phyloP scores from a whole-genome alignment of 192 early-diverging fungal genomes.

The Coemansia aciculifera region DNA sequence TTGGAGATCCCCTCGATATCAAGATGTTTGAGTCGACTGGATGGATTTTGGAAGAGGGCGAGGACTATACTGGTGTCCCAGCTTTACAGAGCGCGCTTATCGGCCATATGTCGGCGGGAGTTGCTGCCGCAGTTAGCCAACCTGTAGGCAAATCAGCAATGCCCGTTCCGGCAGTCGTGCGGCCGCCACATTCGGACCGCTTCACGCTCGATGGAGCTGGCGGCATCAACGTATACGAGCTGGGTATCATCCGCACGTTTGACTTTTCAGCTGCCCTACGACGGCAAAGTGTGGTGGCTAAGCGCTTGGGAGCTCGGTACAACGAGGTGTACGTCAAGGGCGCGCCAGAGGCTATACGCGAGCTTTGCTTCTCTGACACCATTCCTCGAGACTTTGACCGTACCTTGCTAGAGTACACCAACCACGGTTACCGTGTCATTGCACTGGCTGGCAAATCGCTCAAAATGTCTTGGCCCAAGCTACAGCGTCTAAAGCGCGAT shows the following conservation, averaged over 20 bases:
- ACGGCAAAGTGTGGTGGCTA: conserved; percentile 91
- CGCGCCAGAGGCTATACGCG: conserved; percentile 92
- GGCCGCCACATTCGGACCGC: conserved; percentile 73
- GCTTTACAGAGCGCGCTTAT: neutral
- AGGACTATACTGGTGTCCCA: conserved; percentile 23
- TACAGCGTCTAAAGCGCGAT: conserved; percentile 74
- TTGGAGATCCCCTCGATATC: conserved; percentile 95
- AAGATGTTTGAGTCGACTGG: conserved; percentile 97
- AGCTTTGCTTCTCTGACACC: conserved; percentile 82
- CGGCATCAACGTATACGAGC: conserved; percentile 56
- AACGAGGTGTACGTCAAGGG: conserved; percentile 90
- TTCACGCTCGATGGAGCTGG: conserved; percentile 59
- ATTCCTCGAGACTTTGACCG: conserved; percentile 84
- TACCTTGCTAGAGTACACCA: conserved; percentile 80
- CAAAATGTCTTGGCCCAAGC: conserved; percentile 65
- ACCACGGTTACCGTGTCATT: conserved; percentile 96
- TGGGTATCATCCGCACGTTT: conserved; percentile 84
- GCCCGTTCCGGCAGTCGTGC: conserved; percentile 78
- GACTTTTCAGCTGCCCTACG: conserved; percentile 91
- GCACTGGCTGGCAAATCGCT: conserved; percentile 86
- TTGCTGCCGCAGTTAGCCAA: neutral
- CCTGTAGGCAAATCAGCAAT: conserved; percentile 10
- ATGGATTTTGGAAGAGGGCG: conserved; percentile 92
- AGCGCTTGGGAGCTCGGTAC: conserved; percentile 60
- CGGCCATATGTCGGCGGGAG: conserved; percentile 9